Base-by-base conservation (phyloP, 306 rosid species). In the Luffa aegyptiaca region DNA sequence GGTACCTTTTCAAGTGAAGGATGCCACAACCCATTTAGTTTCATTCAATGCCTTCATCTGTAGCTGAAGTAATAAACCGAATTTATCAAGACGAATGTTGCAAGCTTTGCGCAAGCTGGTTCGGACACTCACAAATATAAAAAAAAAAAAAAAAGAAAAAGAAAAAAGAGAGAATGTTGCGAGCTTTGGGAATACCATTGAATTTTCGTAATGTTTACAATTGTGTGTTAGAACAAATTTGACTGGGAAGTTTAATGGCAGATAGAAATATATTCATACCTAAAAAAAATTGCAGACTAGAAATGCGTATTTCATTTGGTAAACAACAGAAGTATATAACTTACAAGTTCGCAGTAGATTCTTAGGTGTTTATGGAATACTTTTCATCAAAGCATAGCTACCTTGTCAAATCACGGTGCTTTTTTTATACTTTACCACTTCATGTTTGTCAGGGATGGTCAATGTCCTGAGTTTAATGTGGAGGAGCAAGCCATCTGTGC, bases 401-500 rank as follows among this genome's bases (percentile, higher is more conserved):
- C 7, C 36, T 76, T 10, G 63, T 76, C 79, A 52, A 76, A 6
- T 37, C 16, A 56, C 9, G 8, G 41, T 39, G 35, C 1, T 62
- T 42, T 78, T 62, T 9, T 0, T 42, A 26, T 20, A 9, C 49
- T 58, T 83, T 81, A 61, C 77, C 57, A 5, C 79, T 86, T 69
- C 83, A 44, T 58, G 71, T 87, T 88, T 81, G 77, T 78, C 77
- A 95, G 99, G 93, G 99, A 95, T 91, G 97, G 97, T 46, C 97
- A 91, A 59, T 95, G 97, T 87, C 97, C 97, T 21, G 97, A 95
- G 86, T 95, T 81, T 85, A 86, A 93, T 57, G 97, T 90, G 73
- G 97, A 95, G 89, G 97, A 95, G 83, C 96, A 93, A 90, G 99
- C 97, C 83, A 93, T 95, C 76, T 95, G 99, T 89, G 99, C 93